Conservation (phyloP, 352 stramenopile genomes). For the Pythium sukuiense region DNA sequence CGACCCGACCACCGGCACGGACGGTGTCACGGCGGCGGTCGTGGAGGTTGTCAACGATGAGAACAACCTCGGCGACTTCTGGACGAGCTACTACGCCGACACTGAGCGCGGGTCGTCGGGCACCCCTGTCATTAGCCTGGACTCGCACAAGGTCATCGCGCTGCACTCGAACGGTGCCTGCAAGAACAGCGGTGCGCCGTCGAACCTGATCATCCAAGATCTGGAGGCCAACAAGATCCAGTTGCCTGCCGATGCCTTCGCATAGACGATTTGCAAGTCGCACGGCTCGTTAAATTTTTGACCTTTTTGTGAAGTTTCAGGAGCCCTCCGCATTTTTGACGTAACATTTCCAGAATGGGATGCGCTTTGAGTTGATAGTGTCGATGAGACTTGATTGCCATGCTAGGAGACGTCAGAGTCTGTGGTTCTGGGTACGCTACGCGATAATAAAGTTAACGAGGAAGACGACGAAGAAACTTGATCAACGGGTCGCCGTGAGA, state of each 20-base stretch:
- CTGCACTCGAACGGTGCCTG: constrained; percentile 36
- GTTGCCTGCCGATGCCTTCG: constrained; percentile 38
- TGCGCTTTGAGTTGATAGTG: not conserved
- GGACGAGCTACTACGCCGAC: constrained; percentile 37
- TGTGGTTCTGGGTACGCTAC: not conserved
- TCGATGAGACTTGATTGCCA: not conserved
- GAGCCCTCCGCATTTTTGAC: not conserved
- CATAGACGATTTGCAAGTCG: constrained; percentile 18
- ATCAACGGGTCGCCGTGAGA: not conserved
- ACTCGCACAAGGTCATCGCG: constrained; percentile 30
- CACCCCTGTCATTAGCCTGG: constrained; percentile 28
- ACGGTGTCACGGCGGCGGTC: constrained; percentile 19
- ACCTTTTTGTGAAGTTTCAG: not conserved
- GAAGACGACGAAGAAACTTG: not conserved
- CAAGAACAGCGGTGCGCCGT: constrained; percentile 36
- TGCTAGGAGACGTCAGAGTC: not conserved
- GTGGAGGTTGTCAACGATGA: constrained; percentile 28
- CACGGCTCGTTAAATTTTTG: not conserved
- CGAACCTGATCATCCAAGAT: constrained; percentile 40
- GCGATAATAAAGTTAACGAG: not conserved
- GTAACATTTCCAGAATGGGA: not conserved
- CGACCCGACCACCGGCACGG: constrained; percentile 28
- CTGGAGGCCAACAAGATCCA: constrained; percentile 36
- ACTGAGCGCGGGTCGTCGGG: constrained; percentile 37
- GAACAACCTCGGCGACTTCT: constrained; percentile 30